Conservation (phyloP, 1,284 basidiomycete genomes). For the Vanrija sp. region DNA sequence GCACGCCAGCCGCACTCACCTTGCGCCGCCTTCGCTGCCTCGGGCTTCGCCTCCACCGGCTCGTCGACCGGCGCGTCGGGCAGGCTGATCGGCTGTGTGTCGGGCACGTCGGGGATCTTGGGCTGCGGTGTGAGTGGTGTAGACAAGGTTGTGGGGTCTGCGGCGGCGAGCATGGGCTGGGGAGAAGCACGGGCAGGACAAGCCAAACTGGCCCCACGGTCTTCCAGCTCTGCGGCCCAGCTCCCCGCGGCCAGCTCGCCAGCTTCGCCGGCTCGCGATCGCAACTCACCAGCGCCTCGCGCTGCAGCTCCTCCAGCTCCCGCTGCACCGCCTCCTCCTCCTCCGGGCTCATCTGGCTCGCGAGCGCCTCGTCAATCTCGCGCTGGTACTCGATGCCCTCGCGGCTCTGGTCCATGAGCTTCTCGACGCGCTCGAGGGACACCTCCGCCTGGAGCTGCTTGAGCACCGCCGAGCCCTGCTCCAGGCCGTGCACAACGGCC, state of each 20-base stretch:
- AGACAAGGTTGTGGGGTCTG: too few relatives aligned
- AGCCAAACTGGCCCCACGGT: neutral
- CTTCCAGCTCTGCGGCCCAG: neutral
- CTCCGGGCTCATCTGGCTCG: constrained; percentile 73
- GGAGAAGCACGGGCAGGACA: neutral
- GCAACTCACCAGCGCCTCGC: constrained; percentile 53
- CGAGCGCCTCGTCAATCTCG: constrained; percentile 89
- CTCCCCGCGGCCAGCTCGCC: neutral
- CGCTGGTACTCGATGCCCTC: constrained; percentile 89
- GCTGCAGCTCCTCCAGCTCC: constrained; percentile 69
- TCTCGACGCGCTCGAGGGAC: constrained; percentile 88
- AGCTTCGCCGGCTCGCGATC: neutral
- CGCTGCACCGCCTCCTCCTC: constrained; percentile 90
- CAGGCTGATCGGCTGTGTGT: constrained; percentile 41
- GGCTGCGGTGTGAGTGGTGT: constrained; percentile 19
- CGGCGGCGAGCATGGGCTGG: neutral
- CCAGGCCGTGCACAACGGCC: constrained; percentile 84
- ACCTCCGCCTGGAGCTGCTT: constrained; percentile 92
- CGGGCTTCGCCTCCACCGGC: constrained; percentile 42
- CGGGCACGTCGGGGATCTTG: constrained; percentile 28
- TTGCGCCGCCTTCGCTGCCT: neutral
- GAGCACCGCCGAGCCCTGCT: constrained; percentile 88
- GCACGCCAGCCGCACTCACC: neutral
- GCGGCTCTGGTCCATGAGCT: constrained; percentile 81
- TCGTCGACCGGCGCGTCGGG: constrained; percentile 55